Evolutionary conservation across 2,329 filamentous ascomycete species (phyloP), one percentile per base, ranked within the genome.

Genomic region (Talaromyces albobiverticillius): DNA sequence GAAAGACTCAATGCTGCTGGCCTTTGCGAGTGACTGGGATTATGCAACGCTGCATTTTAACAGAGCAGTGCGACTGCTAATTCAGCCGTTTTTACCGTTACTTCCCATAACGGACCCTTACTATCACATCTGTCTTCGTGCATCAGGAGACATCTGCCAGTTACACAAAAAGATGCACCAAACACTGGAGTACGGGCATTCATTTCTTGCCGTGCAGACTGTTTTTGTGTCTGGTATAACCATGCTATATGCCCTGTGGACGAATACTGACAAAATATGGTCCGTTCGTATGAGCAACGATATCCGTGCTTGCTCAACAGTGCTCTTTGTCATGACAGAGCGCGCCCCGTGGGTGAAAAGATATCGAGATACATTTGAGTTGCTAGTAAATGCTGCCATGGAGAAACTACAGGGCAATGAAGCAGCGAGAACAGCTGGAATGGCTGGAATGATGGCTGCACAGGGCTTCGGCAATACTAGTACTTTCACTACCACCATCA

Each of bases 21-120:
- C 63, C 26, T 72, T 69, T 46, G 64, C 56, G 26, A 69, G 65
- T n/a, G 74, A 78, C 52, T 63, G 74, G 6, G 75, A 79, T 57
- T 79, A 80, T 51, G 71, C 76, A 1, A 70, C 78, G 59, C 67
- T 80, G 10, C 76, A 79, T 58, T 81, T 79, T 58, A 73, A 80
- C 59, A 71, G 77, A 16, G 74, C 77, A 5, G 66, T 81, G 1
- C 70, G 78, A n/a, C 68, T 79, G 13, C 65, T 81, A 1, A 70
- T 81, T 16, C 78, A 81, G 49, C 78, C 78, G 1, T 80, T 81
- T 52, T 64, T 80, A 1, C 71, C 74, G 2, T 69, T 77, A 14
- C 66, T 81, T 5, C 68, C 73, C 4, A 68, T 76, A 3, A 67
- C 70, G 5, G 77, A 79, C 58, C 75, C 75, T 0, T 77, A 76